phyloP scores from a whole-genome alignment of 176 grass and related monocot species.

The Urochloa ruziziensis region DNA sequence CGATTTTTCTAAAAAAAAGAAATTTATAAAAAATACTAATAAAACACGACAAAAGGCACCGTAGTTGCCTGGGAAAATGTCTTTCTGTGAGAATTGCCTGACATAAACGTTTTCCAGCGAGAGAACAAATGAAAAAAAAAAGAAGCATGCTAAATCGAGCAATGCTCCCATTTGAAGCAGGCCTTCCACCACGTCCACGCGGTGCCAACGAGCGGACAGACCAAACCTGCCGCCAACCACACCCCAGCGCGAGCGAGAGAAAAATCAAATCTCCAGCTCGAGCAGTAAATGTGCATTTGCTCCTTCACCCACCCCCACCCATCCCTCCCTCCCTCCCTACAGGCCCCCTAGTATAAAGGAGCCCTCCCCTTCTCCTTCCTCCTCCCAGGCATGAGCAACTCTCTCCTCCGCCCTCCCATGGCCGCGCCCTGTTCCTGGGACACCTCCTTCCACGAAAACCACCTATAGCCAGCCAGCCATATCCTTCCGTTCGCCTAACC shows the following conservation, averaged over 20 bases:
- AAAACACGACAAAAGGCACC: too few relatives aligned
- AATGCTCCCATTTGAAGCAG: neutral
- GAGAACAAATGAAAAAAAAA: neutral
- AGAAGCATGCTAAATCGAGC: neutral
- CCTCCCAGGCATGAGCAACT: neutral
- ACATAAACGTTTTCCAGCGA: too few relatives aligned
- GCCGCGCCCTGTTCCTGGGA: conserved; percentile 33
- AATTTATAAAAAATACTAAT: too few relatives aligned
- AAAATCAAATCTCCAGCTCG: neutral
- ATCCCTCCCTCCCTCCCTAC: too few relatives aligned
- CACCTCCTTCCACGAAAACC: conserved; percentile 31
- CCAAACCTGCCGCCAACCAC: neutral
- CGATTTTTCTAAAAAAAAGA: too few relatives aligned
- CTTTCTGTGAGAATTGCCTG: too few relatives aligned
- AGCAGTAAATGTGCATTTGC: neutral
- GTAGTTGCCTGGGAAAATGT: too few relatives aligned
- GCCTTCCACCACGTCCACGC: neutral
- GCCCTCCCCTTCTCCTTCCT: neutral
- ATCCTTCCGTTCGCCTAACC: neutral
- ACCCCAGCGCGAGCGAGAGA: neutral
- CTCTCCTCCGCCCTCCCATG: conserved; percentile 17
- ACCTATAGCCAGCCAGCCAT: neutral
- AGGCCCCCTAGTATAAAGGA: conserved; percentile 26
- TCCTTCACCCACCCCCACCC: neutral
- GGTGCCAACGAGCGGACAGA: neutral